Evolutionary conservation across 2,329 filamentous ascomycete genomes (phyloP).

Genomic region (Fusarium duplospermum): DNA sequence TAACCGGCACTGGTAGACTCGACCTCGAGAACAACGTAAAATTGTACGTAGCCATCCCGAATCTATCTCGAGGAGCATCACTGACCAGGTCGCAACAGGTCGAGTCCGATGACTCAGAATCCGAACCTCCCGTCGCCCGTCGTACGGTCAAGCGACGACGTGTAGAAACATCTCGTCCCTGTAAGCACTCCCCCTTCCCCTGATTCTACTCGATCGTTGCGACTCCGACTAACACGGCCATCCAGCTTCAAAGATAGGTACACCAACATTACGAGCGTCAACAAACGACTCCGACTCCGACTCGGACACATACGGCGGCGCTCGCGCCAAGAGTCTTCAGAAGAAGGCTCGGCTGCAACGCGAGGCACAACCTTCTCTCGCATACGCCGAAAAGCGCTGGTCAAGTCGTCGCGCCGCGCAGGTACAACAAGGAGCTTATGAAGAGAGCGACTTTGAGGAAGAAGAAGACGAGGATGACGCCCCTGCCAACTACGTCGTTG

Average conservation of each 20-base stretch:
- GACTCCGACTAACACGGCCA: constrained; percentile 27
- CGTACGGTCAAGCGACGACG: constrained; percentile 78
- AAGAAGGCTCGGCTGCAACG: constrained; percentile 84
- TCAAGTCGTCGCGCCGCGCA: constrained; percentile 87
- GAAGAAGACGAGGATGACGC: constrained; percentile 72
- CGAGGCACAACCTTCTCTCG: constrained; percentile 73
- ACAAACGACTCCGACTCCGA: constrained; percentile 74
- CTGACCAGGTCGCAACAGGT: constrained; percentile 50
- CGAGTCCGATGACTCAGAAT: constrained; percentile 74
- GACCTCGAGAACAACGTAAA: constrained; percentile 68
- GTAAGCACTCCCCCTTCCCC: constrained; percentile 57
- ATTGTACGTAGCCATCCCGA: constrained; percentile 57
- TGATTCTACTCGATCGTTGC: not conserved
- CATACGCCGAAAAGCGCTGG: constrained; percentile 87
- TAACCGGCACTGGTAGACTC: constrained; percentile 56
- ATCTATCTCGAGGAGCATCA: not conserved
- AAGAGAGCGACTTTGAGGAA: constrained; percentile 74
- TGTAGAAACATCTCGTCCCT: constrained; percentile 70
- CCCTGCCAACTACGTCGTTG: constrained; percentile 76
- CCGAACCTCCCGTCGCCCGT: constrained; percentile 69
- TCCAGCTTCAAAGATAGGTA: constrained; percentile 70
- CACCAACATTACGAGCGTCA: constrained; percentile 65
- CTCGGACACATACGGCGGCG: constrained; percentile 83
- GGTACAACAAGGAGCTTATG: constrained; percentile 70
- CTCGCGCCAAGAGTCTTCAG: constrained; percentile 73